Evolutionary conservation across 2,329 filamentous ascomycete genomes (phyloP).

Genomic region (Hirsutella minnesotensis): DNA sequence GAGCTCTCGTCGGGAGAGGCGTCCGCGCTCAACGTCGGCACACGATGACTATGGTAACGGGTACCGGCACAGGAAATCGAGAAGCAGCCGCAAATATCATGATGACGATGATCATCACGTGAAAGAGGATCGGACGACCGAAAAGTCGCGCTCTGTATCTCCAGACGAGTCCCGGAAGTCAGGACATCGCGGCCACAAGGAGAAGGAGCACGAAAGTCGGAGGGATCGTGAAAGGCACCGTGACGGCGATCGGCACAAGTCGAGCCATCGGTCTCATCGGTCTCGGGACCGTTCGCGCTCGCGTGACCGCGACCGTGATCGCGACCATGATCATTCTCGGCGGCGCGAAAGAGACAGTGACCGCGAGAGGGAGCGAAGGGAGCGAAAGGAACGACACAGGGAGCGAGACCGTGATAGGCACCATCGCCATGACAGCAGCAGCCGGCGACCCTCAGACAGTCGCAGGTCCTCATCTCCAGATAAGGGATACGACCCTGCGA

Average conservation of each 20-base stretch:
- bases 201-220: conserved; percentile 34
- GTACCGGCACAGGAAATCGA: conserved; percentile 39
- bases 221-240: conserved; percentile 32
- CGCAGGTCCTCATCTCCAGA: conserved; percentile 18
- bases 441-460: conserved; percentile 17
- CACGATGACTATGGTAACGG: conserved; percentile 32
- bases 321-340: conserved; percentile 20
- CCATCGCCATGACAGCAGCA: conserved; percentile 19
- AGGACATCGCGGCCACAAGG: conserved; percentile 48
- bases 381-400: conserved; percentile 22
- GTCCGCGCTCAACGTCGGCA: conserved; percentile 41
- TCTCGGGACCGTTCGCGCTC: conserved; percentile 19
- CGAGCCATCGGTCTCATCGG: conserved; percentile 24
- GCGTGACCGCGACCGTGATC: conserved; percentile 29
- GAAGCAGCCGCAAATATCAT: conserved; percentile 28
- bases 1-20: conserved; percentile 37
- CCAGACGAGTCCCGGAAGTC: conserved; percentile 44
- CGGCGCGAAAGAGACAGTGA: conserved; percentile 27
- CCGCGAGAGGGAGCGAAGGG: conserved; percentile 23
- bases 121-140: conserved; percentile 30
- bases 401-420: conserved; percentile 13
- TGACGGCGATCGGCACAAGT: conserved; percentile 31
- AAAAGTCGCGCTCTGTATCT: conserved; percentile 54
- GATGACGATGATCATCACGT: conserved; percentile 30
- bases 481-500: conserved; percentile 29